phyloP scores from a whole-genome alignment of 768 basidiomycete genomes.

The Serendipita vermifera region DNA sequence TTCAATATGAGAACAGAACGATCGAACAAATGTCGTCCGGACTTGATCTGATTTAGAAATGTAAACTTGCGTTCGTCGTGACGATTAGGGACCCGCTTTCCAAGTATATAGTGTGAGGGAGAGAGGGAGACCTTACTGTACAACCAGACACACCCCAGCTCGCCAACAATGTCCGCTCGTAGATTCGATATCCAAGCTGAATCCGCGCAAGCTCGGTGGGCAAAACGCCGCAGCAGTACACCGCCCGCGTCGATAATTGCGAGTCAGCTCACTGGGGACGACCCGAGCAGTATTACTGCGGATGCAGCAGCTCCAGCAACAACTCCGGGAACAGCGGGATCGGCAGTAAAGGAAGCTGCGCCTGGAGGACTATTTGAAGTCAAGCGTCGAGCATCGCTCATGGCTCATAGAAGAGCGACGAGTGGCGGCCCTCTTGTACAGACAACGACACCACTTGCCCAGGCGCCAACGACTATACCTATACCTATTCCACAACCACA shows the following conservation, averaged over 20 bases:
- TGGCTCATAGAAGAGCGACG: neutral
- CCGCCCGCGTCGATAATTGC: neutral
- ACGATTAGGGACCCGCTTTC: too few relatives aligned
- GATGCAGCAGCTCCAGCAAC: neutral
- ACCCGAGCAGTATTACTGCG: neutral
- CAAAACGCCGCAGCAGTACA: neutral
- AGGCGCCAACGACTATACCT: neutral
- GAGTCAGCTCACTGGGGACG: neutral
- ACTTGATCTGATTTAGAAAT: too few relatives aligned
- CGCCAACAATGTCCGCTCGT: neutral
- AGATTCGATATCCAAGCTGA: neutral
- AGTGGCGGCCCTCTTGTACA: too few relatives aligned
- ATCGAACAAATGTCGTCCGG: too few relatives aligned
- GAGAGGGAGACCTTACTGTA: too few relatives aligned
- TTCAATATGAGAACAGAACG: too few relatives aligned
- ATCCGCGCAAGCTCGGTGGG: slow-evolving; percentile 3
- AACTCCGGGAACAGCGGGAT: neutral
- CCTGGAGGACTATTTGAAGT: neutral
- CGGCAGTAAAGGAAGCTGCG: neutral
- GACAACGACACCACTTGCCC: too few relatives aligned
- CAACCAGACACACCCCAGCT: too few relatives aligned
- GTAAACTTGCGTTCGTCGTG: too few relatives aligned
- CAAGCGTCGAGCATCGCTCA: neutral
- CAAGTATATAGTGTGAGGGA: too few relatives aligned
- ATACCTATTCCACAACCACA: neutral